phyloP scores from a whole-genome alignment of 768 basidiomycete species.

The Sporobolomyces pararoseus region DNA sequence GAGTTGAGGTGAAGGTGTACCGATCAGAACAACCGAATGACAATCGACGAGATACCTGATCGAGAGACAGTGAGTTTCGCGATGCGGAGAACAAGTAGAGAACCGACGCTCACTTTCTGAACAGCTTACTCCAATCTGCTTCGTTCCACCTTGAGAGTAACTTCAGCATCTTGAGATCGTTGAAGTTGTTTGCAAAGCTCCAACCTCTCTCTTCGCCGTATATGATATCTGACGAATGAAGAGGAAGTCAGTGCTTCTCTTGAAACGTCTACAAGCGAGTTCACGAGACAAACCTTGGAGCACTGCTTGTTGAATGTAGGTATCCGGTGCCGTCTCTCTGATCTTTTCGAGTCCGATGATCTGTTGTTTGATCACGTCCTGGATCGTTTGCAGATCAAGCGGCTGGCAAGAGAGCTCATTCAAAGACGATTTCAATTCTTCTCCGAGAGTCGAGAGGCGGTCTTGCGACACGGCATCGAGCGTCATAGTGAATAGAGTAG shows the following conservation, averaged over 20 bases:
- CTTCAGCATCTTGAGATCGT: conserved; percentile 70
- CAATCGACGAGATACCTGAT: conserved; percentile 72
- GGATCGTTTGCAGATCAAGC: conserved; percentile 83
- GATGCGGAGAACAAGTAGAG: too few relatives aligned
- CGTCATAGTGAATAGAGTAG: conserved; percentile 68
- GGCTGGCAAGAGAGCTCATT: conserved; percentile 67
- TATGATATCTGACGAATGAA: conserved; percentile 60
- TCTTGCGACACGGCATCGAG: conserved; percentile 76
- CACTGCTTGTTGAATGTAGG: conserved; percentile 44
- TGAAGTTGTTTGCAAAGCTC: conserved; percentile 64
- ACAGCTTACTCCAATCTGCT: conserved; percentile 70
- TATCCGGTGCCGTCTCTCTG: conserved; percentile 73
- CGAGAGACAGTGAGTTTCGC: too few relatives aligned
- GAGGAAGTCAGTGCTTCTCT: too few relatives aligned
- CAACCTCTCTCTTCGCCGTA: conserved; percentile 82
- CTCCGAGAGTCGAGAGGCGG: conserved; percentile 65
- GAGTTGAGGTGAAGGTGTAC: conserved; percentile 77
- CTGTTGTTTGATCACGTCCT: conserved; percentile 77
- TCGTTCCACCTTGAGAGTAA: conserved; percentile 66
- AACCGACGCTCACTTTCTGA: too few relatives aligned
- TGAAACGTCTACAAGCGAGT: background rate
- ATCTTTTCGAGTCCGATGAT: conserved; percentile 65
- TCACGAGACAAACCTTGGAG: background rate
- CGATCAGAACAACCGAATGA: conserved; percentile 66
- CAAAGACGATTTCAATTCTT: conserved; percentile 65